phyloP scores from a whole-genome alignment of 2,329 filamentous ascomycete genomes.

The Alternaria metachromatica region DNA sequence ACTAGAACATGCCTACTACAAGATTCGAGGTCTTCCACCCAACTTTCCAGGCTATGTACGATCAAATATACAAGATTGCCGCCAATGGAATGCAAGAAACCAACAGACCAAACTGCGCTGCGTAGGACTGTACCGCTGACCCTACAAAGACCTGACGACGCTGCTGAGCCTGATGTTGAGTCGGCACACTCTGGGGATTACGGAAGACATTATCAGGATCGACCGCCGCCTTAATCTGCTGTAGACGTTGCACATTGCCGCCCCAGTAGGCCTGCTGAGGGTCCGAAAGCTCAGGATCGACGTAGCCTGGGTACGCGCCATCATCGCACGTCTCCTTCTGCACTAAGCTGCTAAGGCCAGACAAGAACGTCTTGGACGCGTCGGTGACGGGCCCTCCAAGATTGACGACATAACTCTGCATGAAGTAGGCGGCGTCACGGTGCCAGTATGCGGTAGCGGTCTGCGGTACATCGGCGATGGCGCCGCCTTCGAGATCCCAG shows the following conservation, averaged over 20 bases:
- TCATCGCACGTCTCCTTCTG: background rate
- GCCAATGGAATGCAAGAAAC: background rate
- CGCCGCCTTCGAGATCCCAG: background rate
- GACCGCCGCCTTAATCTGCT: background rate
- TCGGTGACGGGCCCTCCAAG: background rate
- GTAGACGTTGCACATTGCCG: background rate
- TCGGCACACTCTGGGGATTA: background rate
- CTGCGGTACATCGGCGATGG: background rate
- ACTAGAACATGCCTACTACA: background rate
- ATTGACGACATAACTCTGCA: background rate
- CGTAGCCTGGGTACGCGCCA: background rate
- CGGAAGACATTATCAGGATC: constrained; percentile 2
- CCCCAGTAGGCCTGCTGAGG: constrained; percentile 2
- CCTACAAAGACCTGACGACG: background rate
- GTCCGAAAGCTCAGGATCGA: background rate
- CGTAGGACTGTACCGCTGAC: background rate
- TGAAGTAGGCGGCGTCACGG: background rate
- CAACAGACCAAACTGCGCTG: background rate
- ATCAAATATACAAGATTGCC: background rate
- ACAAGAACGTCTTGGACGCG: background rate
- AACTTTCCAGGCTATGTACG: background rate
- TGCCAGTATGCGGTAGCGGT: constrained; percentile 1
- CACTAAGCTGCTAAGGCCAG: background rate
- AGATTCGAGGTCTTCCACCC: background rate
- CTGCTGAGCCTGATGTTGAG: background rate